Conservation (phyloP, 2,329 filamentous ascomycete genomes). For the Lasiodiplodia theobromae region DNA sequence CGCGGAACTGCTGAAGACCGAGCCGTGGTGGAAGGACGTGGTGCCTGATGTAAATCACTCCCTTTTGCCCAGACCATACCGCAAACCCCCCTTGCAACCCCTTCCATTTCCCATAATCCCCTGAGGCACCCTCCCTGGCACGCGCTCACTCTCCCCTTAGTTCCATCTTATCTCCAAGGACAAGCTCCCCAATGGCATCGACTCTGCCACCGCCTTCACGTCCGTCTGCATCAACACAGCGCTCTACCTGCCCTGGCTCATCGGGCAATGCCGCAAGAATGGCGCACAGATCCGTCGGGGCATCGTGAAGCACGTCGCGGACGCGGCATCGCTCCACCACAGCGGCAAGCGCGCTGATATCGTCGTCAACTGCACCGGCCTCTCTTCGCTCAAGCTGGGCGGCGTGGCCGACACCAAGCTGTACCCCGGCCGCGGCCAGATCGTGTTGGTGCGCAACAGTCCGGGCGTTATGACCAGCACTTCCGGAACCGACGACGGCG, state of each 20-base stretch:
- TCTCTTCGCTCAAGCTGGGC: conserved; percentile 76
- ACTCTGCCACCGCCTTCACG: conserved; percentile 77
- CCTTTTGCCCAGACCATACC: conserved; percentile 36
- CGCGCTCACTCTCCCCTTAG: conserved; percentile 41
- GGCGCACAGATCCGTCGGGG: conserved; percentile 66
- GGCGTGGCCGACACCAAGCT: conserved; percentile 80
- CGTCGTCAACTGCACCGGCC: conserved; percentile 84
- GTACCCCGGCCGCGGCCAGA: conserved; percentile 80
- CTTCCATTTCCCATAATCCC: conserved; percentile 8
- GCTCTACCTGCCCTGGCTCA: conserved; percentile 85
- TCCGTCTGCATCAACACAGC: conserved; percentile 92
- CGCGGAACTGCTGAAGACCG: conserved; percentile 69
- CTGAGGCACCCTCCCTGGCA: conserved; percentile 2
- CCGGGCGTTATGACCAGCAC: conserved; percentile 72
- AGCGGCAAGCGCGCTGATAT: conserved; percentile 67
- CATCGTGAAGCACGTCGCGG: conserved; percentile 69
- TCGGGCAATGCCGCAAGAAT: conserved; percentile 77
- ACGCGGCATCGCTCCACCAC: conserved; percentile 70
- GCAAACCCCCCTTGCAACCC: neutral
- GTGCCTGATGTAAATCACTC: conserved; percentile 66
- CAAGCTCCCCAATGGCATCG: conserved; percentile 67
- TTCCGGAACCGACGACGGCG: conserved; percentile 76
- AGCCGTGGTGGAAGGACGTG: conserved; percentile 77
- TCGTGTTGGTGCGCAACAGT: conserved; percentile 83
- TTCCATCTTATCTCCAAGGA: conserved; percentile 67